Conservation (phyloP, 805 yeast genomes). For the Diddensiella santjacobensis region DNA sequence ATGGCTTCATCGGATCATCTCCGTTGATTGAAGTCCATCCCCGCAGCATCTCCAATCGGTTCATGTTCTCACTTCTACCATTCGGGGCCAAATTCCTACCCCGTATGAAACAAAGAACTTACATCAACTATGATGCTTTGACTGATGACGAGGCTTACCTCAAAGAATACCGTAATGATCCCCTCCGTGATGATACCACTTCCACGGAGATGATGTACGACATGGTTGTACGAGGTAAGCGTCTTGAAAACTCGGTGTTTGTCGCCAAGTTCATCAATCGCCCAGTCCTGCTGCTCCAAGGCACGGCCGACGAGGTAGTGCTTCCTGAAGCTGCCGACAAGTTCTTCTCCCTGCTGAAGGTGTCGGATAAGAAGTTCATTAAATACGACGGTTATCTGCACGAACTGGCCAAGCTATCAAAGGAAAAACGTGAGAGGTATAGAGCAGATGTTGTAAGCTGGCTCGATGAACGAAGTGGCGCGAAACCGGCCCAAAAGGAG, state of each 20-base stretch:
- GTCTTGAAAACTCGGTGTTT: slow-evolving; percentile 29
- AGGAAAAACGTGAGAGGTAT: slow-evolving; percentile 15
- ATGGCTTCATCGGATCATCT: slow-evolving; percentile 33
- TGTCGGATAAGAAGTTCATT: slow-evolving; percentile 23
- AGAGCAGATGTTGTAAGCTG: slow-evolving; percentile 20
- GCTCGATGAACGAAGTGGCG: slow-evolving; percentile 19
- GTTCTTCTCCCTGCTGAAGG: slow-evolving; percentile 22
- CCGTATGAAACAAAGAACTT: slow-evolving; percentile 22
- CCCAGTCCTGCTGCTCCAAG: slow-evolving; percentile 35
- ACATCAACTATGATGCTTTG: slow-evolving; percentile 25
- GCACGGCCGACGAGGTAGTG: slow-evolving; percentile 26
- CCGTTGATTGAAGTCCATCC: slow-evolving; percentile 32
- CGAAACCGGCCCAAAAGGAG: background rate
- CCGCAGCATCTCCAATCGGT: slow-evolving; percentile 24
- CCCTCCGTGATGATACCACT: slow-evolving; percentile 23
- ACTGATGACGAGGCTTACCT: slow-evolving; percentile 29
- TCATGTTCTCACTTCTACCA: slow-evolving; percentile 27
- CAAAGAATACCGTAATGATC: slow-evolving; percentile 26
- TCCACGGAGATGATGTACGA: slow-evolving; percentile 33
- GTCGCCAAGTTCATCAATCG: slow-evolving; percentile 29
- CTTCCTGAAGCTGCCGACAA: slow-evolving; percentile 19
- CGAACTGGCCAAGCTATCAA: slow-evolving; percentile 17
- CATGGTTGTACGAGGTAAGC: slow-evolving; percentile 34
- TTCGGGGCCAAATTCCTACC: slow-evolving; percentile 30
- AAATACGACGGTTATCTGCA: slow-evolving; percentile 25